These are phyloP conservation scores for Psilocybe subaeruginosa DNA, from an alignment of 768 basidiomycete genomes.

Conservation along the genomic window DNA sequence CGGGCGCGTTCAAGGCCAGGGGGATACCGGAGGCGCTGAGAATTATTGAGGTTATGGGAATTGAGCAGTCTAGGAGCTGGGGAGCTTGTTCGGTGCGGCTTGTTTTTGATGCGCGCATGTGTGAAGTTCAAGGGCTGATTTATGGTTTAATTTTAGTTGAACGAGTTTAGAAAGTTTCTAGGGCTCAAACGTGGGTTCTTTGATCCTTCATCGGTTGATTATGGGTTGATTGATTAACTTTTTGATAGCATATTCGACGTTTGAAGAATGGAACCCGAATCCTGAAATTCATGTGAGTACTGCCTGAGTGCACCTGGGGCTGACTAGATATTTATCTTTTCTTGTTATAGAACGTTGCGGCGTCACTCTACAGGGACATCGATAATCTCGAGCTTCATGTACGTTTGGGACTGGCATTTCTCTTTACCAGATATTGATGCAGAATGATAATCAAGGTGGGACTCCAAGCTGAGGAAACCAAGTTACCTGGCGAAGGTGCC, in stretches of 20 bases:
- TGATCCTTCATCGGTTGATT: not conserved
- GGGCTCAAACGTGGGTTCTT: slow-evolving; percentile 61
- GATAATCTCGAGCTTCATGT: slow-evolving; percentile 83
- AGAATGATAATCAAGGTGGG: slow-evolving; percentile 45
- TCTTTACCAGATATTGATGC: not conserved
- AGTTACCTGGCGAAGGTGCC: slow-evolving; percentile 63
- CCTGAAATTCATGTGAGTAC: slow-evolving; percentile 52
- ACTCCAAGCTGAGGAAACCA: slow-evolving; percentile 74
- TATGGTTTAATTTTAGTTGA: slow-evolving; percentile 42
- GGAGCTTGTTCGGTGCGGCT: slow-evolving; percentile 67
- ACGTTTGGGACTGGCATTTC: slow-evolving; percentile 20
- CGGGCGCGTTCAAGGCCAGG: slow-evolving; percentile 70
- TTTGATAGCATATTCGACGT: slow-evolving; percentile 55
- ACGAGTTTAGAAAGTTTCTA: slow-evolving; percentile 75
- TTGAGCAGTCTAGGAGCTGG: slow-evolving; percentile 69
- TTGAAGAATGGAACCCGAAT: slow-evolving; percentile 76
- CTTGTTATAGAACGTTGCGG: slow-evolving; percentile 55
- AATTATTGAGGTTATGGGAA: slow-evolving; percentile 70
- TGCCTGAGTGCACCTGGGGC: not conserved
- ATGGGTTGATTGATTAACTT: not conserved
- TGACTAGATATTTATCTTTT: not conserved
- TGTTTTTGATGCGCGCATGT: not conserved
- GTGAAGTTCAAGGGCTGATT: not conserved
- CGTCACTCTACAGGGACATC: slow-evolving; percentile 68
- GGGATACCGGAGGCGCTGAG: slow-evolving; percentile 68